phyloP scores from a whole-genome alignment of 306 rosid species.

The Datisca glomerata region DNA sequence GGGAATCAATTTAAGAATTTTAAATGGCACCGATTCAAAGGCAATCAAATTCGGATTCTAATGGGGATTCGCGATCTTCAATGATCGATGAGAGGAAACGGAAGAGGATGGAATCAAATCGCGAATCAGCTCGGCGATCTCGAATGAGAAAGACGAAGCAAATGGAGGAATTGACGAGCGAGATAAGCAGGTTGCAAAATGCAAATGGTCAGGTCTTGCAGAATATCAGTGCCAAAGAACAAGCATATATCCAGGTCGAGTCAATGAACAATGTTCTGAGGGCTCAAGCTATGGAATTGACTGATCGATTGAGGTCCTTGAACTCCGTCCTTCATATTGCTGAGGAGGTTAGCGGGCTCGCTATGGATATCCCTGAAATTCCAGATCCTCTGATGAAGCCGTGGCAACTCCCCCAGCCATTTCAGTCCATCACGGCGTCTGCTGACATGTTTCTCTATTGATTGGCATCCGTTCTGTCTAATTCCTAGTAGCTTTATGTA shows the following conservation, averaged over 20 bases:
- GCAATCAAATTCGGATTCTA: constrained; percentile 53
- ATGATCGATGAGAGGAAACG: constrained; percentile 56
- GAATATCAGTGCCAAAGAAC: constrained; percentile 34
- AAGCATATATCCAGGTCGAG: constrained; percentile 24
- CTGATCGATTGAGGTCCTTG: constrained; percentile 45
- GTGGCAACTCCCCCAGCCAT: constrained; percentile 37
- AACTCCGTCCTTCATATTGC: constrained; percentile 46
- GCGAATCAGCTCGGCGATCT: constrained; percentile 84
- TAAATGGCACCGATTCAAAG: constrained; percentile 41
- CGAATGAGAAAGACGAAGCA: constrained; percentile 80
- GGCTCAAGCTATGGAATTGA: constrained; percentile 45
- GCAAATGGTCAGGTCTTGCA: constrained; percentile 28
- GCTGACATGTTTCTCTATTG: constrained; percentile 38
- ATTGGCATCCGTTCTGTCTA: constrained; percentile 6
- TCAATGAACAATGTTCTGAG: constrained; percentile 39
- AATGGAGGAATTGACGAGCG: constrained; percentile 49
- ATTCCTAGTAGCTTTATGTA: not conserved
- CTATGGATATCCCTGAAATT: constrained; percentile 49
- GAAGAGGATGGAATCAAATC: constrained; percentile 84
- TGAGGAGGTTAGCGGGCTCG: constrained; percentile 50
- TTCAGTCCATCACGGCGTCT: constrained; percentile 33
- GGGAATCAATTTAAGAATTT: too few species aligned
- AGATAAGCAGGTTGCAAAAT: constrained; percentile 28
- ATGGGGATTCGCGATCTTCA: constrained; percentile 22
- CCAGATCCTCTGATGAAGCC: constrained; percentile 47